phyloP scores from a whole-genome alignment of 805 yeast genomes.

The Monosporozyma siamensis region DNA sequence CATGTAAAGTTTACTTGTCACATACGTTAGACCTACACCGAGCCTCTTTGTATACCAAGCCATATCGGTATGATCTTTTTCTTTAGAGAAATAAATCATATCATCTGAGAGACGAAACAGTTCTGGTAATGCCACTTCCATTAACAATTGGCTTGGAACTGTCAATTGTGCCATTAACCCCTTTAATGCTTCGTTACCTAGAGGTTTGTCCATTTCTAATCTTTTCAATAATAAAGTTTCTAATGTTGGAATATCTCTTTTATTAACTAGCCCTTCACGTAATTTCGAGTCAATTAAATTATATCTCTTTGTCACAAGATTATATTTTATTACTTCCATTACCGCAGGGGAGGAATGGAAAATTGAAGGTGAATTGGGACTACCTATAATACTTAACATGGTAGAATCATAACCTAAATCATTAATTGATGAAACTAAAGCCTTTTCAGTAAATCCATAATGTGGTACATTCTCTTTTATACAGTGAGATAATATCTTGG shows the following conservation, averaged over 20 bases:
- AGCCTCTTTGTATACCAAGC: constrained; percentile 90
- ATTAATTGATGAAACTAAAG: constrained; percentile 22
- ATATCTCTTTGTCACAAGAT: constrained; percentile 41
- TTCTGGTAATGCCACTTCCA: constrained; percentile 48
- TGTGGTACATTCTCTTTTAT: constrained; percentile 23
- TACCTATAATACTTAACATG: constrained; percentile 23
- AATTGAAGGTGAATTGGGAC: constrained; percentile 26
- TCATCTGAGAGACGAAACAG: constrained; percentile 76
- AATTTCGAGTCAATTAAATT: constrained; percentile 30
- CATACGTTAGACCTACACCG: constrained; percentile 59
- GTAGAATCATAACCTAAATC: constrained; percentile 22
- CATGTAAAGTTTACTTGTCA: constrained; percentile 72
- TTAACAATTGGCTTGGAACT: constrained; percentile 50
- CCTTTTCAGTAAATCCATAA: constrained; percentile 26
- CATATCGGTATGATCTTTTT: constrained; percentile 58
- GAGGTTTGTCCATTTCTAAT: constrained; percentile 36
- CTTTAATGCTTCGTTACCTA: constrained; percentile 26
- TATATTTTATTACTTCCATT: constrained; percentile 45
- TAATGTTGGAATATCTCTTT: constrained; percentile 15
- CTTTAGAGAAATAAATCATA: constrained; percentile 70
- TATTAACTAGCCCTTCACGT: background rate
- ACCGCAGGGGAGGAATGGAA: constrained; percentile 29
- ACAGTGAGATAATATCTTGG: constrained; percentile 20
- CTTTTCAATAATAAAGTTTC: constrained; percentile 39
- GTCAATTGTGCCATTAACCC: constrained; percentile 47